Evolutionary conservation across 2,329 filamentous ascomycete species (phyloP).

Genomic region (Colletotrichum musicola): DNA sequence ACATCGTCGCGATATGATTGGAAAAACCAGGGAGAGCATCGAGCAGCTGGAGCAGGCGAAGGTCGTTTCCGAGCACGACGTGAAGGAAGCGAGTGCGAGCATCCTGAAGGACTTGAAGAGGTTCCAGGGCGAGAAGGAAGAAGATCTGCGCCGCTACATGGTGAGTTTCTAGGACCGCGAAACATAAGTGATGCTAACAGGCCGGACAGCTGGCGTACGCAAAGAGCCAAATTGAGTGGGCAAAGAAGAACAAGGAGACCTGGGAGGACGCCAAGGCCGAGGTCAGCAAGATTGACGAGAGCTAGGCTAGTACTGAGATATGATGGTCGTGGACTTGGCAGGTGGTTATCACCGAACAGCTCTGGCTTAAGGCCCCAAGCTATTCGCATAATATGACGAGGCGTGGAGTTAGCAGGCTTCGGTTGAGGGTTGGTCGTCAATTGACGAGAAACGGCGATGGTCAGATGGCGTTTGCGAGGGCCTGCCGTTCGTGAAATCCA

Average conservation of each 20-base stretch:
- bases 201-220: slow-evolving; percentile 83
- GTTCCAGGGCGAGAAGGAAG: slow-evolving; percentile 96
- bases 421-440: slow-evolving; percentile 27
- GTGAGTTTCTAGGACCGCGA: slow-evolving; percentile 64
- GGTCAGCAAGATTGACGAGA: slow-evolving; percentile 86
- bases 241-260: slow-evolving; percentile 88
- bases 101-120: slow-evolving; percentile 91
- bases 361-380: slow-evolving; percentile 3
- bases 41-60: slow-evolving; percentile 90
- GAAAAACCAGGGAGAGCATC: slow-evolving; percentile 93
- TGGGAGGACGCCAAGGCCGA: slow-evolving; percentile 93
- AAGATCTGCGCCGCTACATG: slow-evolving; percentile 94
- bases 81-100: slow-evolving; percentile 90
- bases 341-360: slow-evolving; percentile 20
- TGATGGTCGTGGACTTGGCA: slow-evolving; percentile 6
- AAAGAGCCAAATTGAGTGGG: slow-evolving; percentile 94
- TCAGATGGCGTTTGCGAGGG: slow-evolving; percentile 38
- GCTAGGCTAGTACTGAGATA: slow-evolving; percentile 46
- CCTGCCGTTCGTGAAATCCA: slow-evolving; percentile 33
- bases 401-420: slow-evolving; percentile 31
- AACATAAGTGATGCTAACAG: not conserved
- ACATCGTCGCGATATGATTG: slow-evolving; percentile 91
- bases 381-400: slow-evolving; percentile 35
- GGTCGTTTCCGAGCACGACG: slow-evolving; percentile 88
- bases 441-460: slow-evolving; percentile 25